Conservation (phyloP, 805 yeast genomes). For the Clavispora santaluciae region DNA sequence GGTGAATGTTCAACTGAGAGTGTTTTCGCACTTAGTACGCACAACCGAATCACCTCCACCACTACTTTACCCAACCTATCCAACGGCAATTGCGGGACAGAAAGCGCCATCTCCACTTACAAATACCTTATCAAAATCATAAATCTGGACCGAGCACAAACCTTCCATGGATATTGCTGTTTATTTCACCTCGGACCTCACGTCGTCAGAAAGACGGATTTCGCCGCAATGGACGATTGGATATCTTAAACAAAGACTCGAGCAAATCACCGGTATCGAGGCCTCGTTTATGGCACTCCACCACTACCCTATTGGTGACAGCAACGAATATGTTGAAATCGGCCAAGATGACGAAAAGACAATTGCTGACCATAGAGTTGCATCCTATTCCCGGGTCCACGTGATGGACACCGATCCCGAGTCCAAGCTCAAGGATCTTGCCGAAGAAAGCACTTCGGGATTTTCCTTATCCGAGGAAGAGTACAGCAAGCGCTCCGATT, state of each 20-base stretch:
- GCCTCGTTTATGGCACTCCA: constrained; percentile 50
- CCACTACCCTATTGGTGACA: constrained; percentile 37
- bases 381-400: constrained; percentile 46
- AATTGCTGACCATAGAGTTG: constrained; percentile 25
- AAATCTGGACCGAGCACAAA: too few species aligned
- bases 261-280: constrained; percentile 70
- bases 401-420: constrained; percentile 54
- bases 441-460: constrained; percentile 18
- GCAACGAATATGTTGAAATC: constrained; percentile 31
- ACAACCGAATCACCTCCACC: not conserved
- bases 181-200: constrained; percentile 58
- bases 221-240: constrained; percentile 57
- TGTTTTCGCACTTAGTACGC: constrained; percentile 1
- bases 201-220: constrained; percentile 65
- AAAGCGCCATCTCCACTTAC: too few species aligned
- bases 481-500: constrained; percentile 53
- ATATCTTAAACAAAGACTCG: constrained; percentile 51
- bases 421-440: constrained; percentile 44
- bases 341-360: constrained; percentile 14
- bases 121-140: too few species aligned
- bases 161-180: constrained; percentile 41
- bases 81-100: too few species aligned
- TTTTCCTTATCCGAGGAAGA: constrained; percentile 53
- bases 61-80: not conserved
- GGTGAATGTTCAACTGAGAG: not conserved